Evolutionary conservation across 2,329 filamentous ascomycete species (phyloP), one percentile per base, ranked within the genome.

Genomic region (Chaetothyriales sp.): DNA sequence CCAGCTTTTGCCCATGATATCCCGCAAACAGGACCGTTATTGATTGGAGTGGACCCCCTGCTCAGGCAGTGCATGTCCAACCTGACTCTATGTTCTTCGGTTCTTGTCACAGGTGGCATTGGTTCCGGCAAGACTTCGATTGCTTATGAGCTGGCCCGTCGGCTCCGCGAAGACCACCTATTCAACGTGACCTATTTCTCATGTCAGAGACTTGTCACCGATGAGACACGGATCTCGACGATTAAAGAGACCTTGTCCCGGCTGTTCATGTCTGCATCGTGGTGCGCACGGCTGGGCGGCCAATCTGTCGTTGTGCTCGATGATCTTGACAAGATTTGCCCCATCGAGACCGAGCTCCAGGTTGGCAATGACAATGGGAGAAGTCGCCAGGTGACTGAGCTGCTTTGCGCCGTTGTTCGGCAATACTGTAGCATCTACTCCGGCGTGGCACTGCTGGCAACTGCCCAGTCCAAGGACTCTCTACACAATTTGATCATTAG

Each of bases 281-380:
- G 92, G 92, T 89, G 87, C 40, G 87, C 90, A 37, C 78, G 90
- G 54, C 76, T 92, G 0, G 89, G 89, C 19, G 92, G 92, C 4
- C 83, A 81, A 56, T 80, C 89, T 0, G 66, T 97, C 2, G 86
- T 98, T 18, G 80, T 98, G 47, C 73, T 98, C 1, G 92, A 98
- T 63, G 92, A 98, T 62, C 70, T 98, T 5, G 92, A 98, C 67
- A 88, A 87, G 62, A 74, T 98, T 1, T 97, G 90, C 64, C 90
- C 92, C 0, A 84, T 83, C 0, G 94, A 98, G 68, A 95, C 89
- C 0, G 92, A 98, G 66, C 75, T 98, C 10, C 88, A 95, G 67
- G 20, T 47, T 18, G 88, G 88, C 56, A 89, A 89, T 54, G 89
- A 97, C 60, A 97, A 98, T 63, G 87, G 87, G 18, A 80, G 90